Evolutionary conservation across 257 asterid genomes (phyloP).

Genomic region (Orobanche coerulescens): DNA sequence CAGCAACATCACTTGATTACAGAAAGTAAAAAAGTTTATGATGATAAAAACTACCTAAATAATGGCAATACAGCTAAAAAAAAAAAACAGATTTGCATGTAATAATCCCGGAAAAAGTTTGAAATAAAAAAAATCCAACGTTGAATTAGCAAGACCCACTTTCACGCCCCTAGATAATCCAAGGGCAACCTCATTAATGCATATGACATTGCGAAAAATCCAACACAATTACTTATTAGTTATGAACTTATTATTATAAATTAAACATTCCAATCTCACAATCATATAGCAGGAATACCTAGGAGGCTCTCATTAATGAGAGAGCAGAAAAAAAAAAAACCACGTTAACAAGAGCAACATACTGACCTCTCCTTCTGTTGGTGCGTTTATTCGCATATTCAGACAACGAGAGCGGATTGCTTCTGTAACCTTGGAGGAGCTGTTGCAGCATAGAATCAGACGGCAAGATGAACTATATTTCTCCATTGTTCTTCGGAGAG

Average conservation of each 20-base stretch:
- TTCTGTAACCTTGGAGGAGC: conserved; percentile 95
- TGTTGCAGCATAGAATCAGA: conserved; percentile 86
- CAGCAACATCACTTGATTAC: not conserved
- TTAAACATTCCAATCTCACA: not conserved
- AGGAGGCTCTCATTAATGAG: not conserved
- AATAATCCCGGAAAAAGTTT: not conserved
- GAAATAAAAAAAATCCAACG: not conserved
- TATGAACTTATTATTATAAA: no score
- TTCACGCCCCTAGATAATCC: not conserved
- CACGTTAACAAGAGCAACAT: not conserved
- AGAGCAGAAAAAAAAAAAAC: not conserved
- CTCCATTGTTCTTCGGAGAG: conserved; percentile 99
- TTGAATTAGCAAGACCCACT: not conserved
- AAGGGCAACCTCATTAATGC: not conserved
- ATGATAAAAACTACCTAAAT: not conserved
- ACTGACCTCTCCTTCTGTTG: conserved; percentile 73
- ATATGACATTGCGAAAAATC: not conserved
- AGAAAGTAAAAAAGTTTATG: not conserved
- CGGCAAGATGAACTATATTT: conserved; percentile 92
- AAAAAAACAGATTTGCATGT: not conserved
- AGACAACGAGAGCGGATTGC: conserved; percentile 98
- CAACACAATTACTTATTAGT: not conserved
- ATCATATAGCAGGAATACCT: not conserved
- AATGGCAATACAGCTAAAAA: not conserved
- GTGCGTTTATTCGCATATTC: conserved; percentile 82